Conservation (phyloP, 2,329 filamentous ascomycete species). For the Cadophora sp. region DNA sequence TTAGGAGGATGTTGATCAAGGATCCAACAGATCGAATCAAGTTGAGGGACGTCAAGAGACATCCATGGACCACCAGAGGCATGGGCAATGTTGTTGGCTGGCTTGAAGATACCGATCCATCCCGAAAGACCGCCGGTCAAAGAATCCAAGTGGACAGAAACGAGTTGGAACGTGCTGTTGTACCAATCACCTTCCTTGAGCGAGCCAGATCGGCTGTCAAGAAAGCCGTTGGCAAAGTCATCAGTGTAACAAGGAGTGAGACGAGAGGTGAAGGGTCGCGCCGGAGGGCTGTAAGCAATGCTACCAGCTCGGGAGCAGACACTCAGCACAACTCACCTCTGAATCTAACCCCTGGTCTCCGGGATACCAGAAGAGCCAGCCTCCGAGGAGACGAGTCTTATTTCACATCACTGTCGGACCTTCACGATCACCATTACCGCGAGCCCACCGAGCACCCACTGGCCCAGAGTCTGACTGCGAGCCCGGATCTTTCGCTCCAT, state of each 20-base stretch:
- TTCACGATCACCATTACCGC: conserved; percentile 35
- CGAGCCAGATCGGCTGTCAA: conserved; percentile 81
- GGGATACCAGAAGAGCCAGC: conserved; percentile 59
- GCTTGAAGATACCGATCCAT: conserved; percentile 95
- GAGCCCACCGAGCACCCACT: conserved; percentile 72
- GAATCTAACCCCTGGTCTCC: conserved; percentile 34
- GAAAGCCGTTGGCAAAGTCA: conserved; percentile 69
- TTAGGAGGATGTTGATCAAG: conserved; percentile 83
- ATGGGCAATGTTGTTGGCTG: conserved; percentile 77
- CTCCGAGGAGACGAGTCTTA: conserved; percentile 63
- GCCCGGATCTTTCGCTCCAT: conserved; percentile 60
- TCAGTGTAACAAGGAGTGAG: conserved; percentile 53
- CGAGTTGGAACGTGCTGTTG: conserved; percentile 89
- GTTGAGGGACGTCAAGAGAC: conserved; percentile 89
- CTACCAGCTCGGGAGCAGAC: conserved; percentile 68
- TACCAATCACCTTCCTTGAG: conserved; percentile 86
- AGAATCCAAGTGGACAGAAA: conserved; percentile 91
- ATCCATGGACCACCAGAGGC: conserved; percentile 87
- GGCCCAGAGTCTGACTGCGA: conserved; percentile 75
- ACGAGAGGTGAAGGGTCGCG: conserved; percentile 61
- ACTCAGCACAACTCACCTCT: conserved; percentile 55
- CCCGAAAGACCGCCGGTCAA: conserved; percentile 76
- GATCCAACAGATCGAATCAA: conserved; percentile 89
- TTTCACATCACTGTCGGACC: conserved; percentile 54
- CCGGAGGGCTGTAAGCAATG: conserved; percentile 65